phyloP scores from a whole-genome alignment of 805 yeast genomes.

The Ogataea degrootiae region DNA sequence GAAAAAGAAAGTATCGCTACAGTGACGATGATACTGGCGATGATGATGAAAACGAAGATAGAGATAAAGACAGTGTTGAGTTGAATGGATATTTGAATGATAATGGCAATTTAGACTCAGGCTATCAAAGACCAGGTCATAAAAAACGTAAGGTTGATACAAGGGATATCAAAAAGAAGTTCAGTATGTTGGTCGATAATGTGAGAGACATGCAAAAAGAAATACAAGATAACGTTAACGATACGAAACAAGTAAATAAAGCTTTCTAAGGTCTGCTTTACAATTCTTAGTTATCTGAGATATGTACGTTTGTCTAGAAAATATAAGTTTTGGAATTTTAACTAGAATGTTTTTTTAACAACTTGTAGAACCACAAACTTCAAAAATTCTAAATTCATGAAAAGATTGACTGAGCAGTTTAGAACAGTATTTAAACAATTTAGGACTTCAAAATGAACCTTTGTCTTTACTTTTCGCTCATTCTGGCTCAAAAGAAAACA shows the following conservation, averaged over 20 bases:
- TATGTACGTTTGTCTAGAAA: too few relatives aligned
- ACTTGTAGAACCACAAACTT: too few relatives aligned
- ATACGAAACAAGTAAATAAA: slow-evolving; percentile 1
- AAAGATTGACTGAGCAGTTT: not conserved
- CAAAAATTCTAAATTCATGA: too few relatives aligned
- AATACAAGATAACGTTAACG: not conserved
- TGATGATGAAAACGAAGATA: slow-evolving; percentile 2
- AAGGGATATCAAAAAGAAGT: not conserved
- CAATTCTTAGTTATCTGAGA: too few relatives aligned
- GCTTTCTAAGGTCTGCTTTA: not conserved
- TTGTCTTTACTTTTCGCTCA: not conserved
- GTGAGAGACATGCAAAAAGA: slow-evolving; percentile 4
- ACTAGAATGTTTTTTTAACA: too few relatives aligned
- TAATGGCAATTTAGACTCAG: not conserved
- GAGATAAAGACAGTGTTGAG: not conserved
- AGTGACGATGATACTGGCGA: slow-evolving; percentile 4
- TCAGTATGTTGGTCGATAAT: slow-evolving; percentile 1
- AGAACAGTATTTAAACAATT: too few relatives aligned
- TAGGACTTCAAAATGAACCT: not conserved
- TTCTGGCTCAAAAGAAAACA: not conserved
- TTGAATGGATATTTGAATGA: not conserved
- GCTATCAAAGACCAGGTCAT: not conserved
- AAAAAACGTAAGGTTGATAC: not conserved
- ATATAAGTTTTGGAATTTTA: too few relatives aligned
- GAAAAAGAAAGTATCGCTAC: slow-evolving; percentile 9